Conservation (phyloP, 768 basidiomycete species). For the Chalciporus piperatus region DNA sequence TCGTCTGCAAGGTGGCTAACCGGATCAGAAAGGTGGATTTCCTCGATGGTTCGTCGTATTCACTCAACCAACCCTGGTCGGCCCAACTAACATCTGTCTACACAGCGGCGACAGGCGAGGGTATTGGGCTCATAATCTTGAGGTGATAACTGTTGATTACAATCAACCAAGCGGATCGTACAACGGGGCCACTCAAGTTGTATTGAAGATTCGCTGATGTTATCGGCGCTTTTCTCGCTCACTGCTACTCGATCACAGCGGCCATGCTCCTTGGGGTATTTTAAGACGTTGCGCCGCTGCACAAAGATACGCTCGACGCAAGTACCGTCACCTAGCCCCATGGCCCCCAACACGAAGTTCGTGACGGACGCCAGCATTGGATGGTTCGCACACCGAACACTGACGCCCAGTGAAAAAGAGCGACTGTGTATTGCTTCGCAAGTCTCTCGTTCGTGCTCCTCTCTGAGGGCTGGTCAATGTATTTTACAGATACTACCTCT, state of each 20-base stretch:
- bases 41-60: conserved; percentile 10
- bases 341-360: conserved; percentile 41
- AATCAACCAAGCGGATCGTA: conserved; percentile 50
- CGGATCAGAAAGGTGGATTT: conserved; percentile 16
- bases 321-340: conserved; percentile 40
- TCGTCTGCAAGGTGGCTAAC: conserved; percentile 33
- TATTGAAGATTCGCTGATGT: conserved; percentile 60
- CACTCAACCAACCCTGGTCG: background rate
- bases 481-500: conserved; percentile 70
- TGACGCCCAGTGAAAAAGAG: no score
- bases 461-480: background rate
- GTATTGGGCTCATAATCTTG: conserved; percentile 43
- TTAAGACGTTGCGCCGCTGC: conserved; percentile 49
- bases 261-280: conserved; percentile 50
- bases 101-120: conserved; percentile 40
- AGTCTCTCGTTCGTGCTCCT: background rate
- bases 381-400: no score
- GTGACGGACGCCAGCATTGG: conserved; percentile 42
- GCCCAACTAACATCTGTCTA: no score
- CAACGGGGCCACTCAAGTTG: conserved; percentile 42
- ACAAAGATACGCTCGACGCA: conserved; percentile 41
- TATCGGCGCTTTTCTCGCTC: conserved; percentile 54
- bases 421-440: conserved; percentile 62
- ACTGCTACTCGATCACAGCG: conserved; percentile 44
- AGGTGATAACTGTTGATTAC: background rate